Conservation (phyloP, 306 rosid species). For the Potentilla sterilis region DNA sequence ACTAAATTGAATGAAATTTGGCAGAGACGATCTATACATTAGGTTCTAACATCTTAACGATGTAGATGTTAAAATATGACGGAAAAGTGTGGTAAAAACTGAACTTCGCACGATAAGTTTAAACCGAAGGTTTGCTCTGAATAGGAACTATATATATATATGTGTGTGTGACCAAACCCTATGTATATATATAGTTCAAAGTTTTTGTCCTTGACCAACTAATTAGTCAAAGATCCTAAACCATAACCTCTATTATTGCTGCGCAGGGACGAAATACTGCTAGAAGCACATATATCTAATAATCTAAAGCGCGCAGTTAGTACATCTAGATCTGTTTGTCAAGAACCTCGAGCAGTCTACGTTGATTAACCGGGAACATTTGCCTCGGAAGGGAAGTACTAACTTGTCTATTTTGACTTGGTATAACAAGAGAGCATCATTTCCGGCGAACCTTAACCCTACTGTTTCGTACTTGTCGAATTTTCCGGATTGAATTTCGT, state of each 20-base stretch:
- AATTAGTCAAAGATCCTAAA: neutral
- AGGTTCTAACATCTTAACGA: no score
- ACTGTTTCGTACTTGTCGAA: neutral
- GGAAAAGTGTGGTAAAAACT: no score
- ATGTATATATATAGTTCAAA: neutral
- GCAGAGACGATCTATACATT: no score
- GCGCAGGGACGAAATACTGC: neutral
- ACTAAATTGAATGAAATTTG: no score
- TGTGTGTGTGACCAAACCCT: neutral
- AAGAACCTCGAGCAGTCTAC: neutral
- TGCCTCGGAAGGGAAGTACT: neutral
- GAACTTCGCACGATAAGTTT: no score
- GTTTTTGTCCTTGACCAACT: constrained; percentile 15
- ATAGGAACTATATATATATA: no score
- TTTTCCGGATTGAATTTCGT: neutral
- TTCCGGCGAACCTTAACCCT: neutral
- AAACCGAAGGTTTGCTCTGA: no score
- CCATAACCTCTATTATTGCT: neutral
- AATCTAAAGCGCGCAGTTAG: neutral
- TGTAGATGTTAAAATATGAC: no score
- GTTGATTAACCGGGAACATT: neutral
- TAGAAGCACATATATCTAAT: neutral
- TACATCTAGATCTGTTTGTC: neutral
- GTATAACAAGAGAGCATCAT: neutral
- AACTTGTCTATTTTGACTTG: neutral